phyloP scores from a whole-genome alignment of 805 yeast genomes.

The Kodamaea kaohsiungensis region DNA sequence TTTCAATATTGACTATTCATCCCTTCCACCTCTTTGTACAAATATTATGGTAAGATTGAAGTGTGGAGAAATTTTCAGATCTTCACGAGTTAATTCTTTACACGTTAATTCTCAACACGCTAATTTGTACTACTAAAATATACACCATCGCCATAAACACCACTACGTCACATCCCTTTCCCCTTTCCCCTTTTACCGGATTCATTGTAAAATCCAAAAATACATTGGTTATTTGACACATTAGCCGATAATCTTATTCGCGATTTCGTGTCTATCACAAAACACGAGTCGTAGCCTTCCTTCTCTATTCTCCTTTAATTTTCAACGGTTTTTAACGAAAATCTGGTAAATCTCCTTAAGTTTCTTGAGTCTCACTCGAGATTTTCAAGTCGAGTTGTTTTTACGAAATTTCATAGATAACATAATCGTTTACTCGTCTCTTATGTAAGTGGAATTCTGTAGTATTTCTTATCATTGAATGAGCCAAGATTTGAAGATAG shows the following conservation, averaged over 20 bases:
- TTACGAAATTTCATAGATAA: too few species aligned
- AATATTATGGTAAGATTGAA: too few species aligned
- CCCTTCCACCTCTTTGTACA: neutral
- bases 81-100: neutral
- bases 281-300: neutral
- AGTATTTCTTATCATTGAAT: neutral
- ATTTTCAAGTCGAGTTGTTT: too few species aligned
- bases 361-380: neutral
- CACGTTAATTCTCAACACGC: too few species aligned
- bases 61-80: neutral
- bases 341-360: neutral
- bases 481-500: neutral
- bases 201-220: too few species aligned
- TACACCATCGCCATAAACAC: too few species aligned
- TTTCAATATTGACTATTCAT: too few species aligned
- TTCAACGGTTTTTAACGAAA: neutral
- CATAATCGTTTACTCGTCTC: too few species aligned
- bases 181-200: too few species aligned
- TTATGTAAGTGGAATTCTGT: neutral
- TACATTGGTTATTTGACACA: neutral
- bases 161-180: too few species aligned
- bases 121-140: too few species aligned
- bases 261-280: neutral
- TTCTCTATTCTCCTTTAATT: neutral
- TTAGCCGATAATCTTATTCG: neutral